Conservation (phyloP, 768 basidiomycete genomes). For the Agaricus blazei region DNA sequence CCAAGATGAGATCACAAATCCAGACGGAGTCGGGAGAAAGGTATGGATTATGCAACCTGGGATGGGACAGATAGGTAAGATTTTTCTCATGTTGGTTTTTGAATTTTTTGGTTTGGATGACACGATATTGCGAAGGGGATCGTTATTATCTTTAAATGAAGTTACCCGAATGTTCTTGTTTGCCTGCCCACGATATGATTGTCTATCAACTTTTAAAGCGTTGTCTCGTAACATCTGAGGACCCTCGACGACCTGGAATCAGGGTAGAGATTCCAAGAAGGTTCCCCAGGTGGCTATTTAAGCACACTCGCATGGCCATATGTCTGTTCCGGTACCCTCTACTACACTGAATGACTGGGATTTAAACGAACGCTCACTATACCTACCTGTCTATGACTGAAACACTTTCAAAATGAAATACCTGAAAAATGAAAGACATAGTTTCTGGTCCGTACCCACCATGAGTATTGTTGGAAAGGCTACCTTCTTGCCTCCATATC, state of each 20-base stretch:
- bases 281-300: too few species aligned
- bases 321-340: too few species aligned
- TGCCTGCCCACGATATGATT: not conserved
- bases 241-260: not conserved
- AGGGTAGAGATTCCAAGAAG: too few species aligned
- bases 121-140: conserved; percentile 24
- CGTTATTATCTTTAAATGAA: conserved; percentile 32
- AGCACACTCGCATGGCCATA: too few species aligned
- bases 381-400: too few species aligned
- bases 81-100: not conserved
- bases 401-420: too few species aligned
- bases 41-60: conserved; percentile 86
- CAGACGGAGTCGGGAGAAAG: conserved; percentile 49
- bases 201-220: not conserved
- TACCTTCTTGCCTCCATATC: conserved; percentile 23
- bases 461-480: conserved; percentile 11
- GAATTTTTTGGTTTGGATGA: not conserved
- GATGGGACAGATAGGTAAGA: conserved; percentile 81
- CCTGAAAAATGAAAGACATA: not conserved
- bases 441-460: not conserved
- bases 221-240: not conserved
- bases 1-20: conserved; percentile 40
- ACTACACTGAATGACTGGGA: too few species aligned
- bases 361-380: too few species aligned
- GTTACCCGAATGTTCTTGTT: not conserved